Base-by-base conservation (phyloP, 2,329 filamentous ascomycete species). In the Truncatella angustata region DNA sequence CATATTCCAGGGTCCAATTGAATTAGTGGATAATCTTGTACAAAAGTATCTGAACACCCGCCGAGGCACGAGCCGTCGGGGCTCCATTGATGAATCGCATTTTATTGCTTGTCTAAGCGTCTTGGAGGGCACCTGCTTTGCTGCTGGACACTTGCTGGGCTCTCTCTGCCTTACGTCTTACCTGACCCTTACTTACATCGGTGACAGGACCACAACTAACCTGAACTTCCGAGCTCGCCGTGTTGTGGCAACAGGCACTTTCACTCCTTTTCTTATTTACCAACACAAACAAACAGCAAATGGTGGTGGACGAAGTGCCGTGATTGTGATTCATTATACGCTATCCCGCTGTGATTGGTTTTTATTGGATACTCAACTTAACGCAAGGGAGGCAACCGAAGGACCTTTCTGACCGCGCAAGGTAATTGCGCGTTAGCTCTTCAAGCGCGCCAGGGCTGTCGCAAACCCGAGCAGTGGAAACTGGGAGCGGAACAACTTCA, bases 341-440 rank as follows among this genome's bases (percentile, higher is more conserved):
- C 9, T 39, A 39, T 16, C 16, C 16, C 7, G 36, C 36, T 4
- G 18, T 23, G 40, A n/a, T 23, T 44, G 16, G 10, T 20, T 21
- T 16, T 23, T 21, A n/a, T n/a, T 7, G 34, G 20, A 24, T 30
- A 42, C 43, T 53, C 51, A 48, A 44, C 51, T 50, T 52, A 35
- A 35, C n/a, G 36, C 14, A 40, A 18, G 11, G 26, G 54, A 46
- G 24, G 42, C 35, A 50, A 53, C 52, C 47, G 45, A 60, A 24
- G 54, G 51, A 59, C 57, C 51, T 60, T 58, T 59, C 56, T 62
- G 65, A 61, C 60, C 40, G 10, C 40, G 24, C 36, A 21, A 64
- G 64, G 64, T 73, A 74, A 75, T 74, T 71, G 72, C 72, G 72
- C 72, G 72, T 73, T 65, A 73, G 73, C 58, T 60, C 56, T 55